Conservation (phyloP, 2,329 filamentous ascomycete genomes). For the Trichophyton equinum region DNA sequence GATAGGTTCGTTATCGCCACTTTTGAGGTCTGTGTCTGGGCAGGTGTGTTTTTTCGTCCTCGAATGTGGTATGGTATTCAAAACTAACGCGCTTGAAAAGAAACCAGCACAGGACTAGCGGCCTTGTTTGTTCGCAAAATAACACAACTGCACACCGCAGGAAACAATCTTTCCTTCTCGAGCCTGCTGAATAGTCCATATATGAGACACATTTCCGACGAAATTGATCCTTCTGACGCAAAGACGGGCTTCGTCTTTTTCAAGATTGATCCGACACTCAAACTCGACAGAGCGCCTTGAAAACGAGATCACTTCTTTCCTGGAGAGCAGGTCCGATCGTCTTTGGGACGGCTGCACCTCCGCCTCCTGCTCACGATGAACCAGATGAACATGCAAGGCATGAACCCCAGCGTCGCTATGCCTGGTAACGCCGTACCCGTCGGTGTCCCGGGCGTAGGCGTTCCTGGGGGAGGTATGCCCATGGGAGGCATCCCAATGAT, state of each 20-base stretch:
- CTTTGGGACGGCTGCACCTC: slow-evolving; percentile 20
- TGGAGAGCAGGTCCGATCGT: slow-evolving; percentile 14
- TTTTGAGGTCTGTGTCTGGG: not conserved
- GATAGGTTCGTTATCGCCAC: not conserved
- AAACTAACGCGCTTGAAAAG: slow-evolving; percentile 2
- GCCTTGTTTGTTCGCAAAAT: not conserved
- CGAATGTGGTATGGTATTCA: not conserved
- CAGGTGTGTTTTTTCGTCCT: not conserved
- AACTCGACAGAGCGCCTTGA: not conserved
- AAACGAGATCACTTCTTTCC: not conserved
- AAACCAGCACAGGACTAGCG: not conserved
- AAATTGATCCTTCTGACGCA: not conserved
- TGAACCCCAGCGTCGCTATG: slow-evolving; percentile 43
- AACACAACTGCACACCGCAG: not conserved
- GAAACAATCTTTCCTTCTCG: not conserved
- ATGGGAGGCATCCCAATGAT: slow-evolving; percentile 47
- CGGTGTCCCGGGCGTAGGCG: not conserved
- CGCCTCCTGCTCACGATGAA: slow-evolving; percentile 35
- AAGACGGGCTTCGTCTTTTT: not conserved
- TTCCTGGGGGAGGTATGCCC: slow-evolving; percentile 39
- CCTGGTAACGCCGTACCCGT: slow-evolving; percentile 46
- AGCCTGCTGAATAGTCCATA: not conserved
- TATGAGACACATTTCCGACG: not conserved
- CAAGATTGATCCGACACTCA: not conserved
- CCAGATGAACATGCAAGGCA: slow-evolving; percentile 44